Base-by-base conservation (phyloP, 768 basidiomycete species). In the Kwoniella bestiolae region DNA sequence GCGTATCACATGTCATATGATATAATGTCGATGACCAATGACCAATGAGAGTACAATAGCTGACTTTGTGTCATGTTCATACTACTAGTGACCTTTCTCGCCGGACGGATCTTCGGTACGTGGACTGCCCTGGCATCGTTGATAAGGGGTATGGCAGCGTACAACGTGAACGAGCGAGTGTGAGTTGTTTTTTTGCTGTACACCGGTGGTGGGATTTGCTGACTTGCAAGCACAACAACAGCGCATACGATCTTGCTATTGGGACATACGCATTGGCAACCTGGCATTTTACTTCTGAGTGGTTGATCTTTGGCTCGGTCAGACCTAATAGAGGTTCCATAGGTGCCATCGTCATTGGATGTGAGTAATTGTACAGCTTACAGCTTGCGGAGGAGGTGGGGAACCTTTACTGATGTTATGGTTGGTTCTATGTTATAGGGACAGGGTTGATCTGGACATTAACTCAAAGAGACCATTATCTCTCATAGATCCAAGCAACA, bases 61-160 rank as follows among this genome's bases (percentile, higher is more conserved):
- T n/a, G n/a, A n/a, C n/a, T n/a, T n/a, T n/a, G n/a, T n/a, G n/a
- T n/a, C n/a, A 34, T 29, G 21, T 26, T 44, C 53, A 46, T 41
- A 34, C 29, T 25, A n/a, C 25, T 81, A 95, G 95, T 99, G 11
- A 94, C 92, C 6, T 81, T 85, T 18, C 85, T 98, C 21, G 91
- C 94, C 70, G 90, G 91, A 38, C 86, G 95, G 50, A 91, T 93
- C 4, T 96, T 96, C 78, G 94, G 86, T 1, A 85, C 87, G 1
- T 99, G 95, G 95, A 97, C 94, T 0, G 80, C 95, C 56, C 89
- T 90, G 4, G 87, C 92, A 7, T 91, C 91, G 25, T 83, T 90
- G 50, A 87, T 98, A 53, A 88, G 95, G 35, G 83, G 85, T 52
- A 94, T 94, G 72, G 91, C 92, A 11, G 93, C 95, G 5, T 97